Base-by-base conservation (phyloP, 495 filamentous ascomycete genomes). In the Thermothielavioides terrestris region DNA sequence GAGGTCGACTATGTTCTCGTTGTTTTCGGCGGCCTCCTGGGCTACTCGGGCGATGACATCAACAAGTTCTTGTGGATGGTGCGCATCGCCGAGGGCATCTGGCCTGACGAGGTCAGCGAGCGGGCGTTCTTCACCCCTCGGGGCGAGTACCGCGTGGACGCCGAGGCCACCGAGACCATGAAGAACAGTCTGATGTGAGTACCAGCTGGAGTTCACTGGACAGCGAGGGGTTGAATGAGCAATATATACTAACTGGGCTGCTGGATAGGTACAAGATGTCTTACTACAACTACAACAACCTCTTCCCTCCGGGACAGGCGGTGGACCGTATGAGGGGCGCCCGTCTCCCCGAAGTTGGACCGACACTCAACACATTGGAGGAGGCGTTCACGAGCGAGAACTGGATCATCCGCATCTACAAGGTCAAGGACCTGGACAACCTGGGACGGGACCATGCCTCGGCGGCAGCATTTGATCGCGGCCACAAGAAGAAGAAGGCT, bases 21-120 rank as follows among this genome's bases (percentile, higher is more conserved):
- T 22, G 94, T 99, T 46, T 99, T 97, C 62, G 94, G 94, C 60
- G 94, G 88, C 56, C 77, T 99, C 40, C 74, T 99, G 18, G 94
- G 94, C 50, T 99, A 99, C 72, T 95, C 89, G n/a, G 94, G 94
- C 41, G 94, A 99, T 61, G 94, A 99, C 62, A 94, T 99, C 77
- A 99, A 99, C 74, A 99, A 99, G 73, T 99, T 99, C 77, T 71
- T 99, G 50, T 99, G 94, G 94, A 99, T 99, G 94, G 92, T 99
- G 46, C 81, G 94, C 63, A 99, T 99, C 56, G 92, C 94, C 32
- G 94, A 97, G 68, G 94, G 94, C 55, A 95, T 99, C 70, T 99
- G 94, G 94, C 94, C 94, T 17, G 87, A 97, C 54, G 89, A 99
- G 78, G 85, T 99, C 56, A 96, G 87, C 69, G 94, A 99, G 73